Evolutionary conservation across 495 filamentous ascomycete species (phyloP).

Genomic region (Halenospora varia): DNA sequence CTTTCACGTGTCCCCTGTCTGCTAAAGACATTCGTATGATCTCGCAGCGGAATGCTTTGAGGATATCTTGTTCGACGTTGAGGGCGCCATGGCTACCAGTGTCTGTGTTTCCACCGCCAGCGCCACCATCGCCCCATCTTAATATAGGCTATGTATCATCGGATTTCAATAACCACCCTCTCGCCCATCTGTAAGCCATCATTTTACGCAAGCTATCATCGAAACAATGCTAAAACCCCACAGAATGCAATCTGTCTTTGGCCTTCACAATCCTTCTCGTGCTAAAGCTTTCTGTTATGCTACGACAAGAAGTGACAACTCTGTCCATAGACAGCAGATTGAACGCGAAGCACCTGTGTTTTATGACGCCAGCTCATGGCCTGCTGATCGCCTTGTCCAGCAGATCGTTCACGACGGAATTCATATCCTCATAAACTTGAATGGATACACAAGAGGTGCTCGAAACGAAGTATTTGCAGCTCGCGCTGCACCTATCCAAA

Average conservation of each 20-base stretch:
- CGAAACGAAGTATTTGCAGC: conserved; percentile 97
- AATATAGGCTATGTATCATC: conserved; percentile 96
- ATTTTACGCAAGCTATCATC: neutral
- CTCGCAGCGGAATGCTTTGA: conserved; percentile 88
- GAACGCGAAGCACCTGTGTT: conserved; percentile 92
- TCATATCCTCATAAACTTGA: conserved; percentile 95
- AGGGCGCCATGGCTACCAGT: conserved; percentile 79
- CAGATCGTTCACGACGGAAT: conserved; percentile 93
- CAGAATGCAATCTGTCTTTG: conserved; percentile 97
- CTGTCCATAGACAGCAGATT: conserved; percentile 88
- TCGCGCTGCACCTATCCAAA: conserved; percentile 91
- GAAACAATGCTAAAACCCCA: conserved; percentile 6
- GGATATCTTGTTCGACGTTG: conserved; percentile 87
- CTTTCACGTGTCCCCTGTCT: conserved; percentile 91
- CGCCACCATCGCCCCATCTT: conserved; percentile 76
- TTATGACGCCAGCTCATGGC: conserved; percentile 82
- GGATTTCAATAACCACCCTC: conserved; percentile 98
- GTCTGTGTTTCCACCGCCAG: conserved; percentile 77
- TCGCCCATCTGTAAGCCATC: conserved; percentile 79
- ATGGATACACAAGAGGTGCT: conserved; percentile 96
- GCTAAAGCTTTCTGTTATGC: conserved; percentile 93
- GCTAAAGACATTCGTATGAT: conserved; percentile 94
- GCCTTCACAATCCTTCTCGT: conserved; percentile 69
- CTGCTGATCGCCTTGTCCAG: conserved; percentile 77
- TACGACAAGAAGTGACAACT: conserved; percentile 90